phyloP scores from a whole-genome alignment of 768 basidiomycete species.

The Lactarius psammicola region DNA sequence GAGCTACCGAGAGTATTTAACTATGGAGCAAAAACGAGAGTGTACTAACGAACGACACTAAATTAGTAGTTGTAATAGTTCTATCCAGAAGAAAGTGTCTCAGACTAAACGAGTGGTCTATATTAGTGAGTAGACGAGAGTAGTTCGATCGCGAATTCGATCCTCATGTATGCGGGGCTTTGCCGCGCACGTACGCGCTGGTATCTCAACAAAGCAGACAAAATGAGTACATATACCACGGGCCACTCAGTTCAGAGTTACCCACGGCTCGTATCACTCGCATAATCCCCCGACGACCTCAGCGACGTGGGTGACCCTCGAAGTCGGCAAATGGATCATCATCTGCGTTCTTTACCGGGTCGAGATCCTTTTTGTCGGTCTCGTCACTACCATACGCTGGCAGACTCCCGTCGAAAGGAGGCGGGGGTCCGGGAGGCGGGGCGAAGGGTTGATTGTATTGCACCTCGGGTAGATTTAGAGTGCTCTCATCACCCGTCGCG shows the following conservation, averaged over 20 bases:
- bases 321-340: slow-evolving; percentile 62
- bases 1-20: too few species aligned
- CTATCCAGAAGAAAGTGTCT: too few species aligned
- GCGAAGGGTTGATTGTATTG: slow-evolving; percentile 36
- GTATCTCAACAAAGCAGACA: too few species aligned
- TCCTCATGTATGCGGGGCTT: too few species aligned
- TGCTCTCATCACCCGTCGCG: slow-evolving; percentile 24
- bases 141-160: too few species aligned
- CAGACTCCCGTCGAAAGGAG: slow-evolving; percentile 35
- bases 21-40: too few species aligned
- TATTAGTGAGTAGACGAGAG: too few species aligned
- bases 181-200: too few species aligned
- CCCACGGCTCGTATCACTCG: background rate
- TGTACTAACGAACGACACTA: too few species aligned
- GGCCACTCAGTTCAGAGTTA: background rate
- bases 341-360: slow-evolving; percentile 37
- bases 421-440: slow-evolving; percentile 53
- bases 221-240: slow-evolving; percentile 5
- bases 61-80: too few species aligned
- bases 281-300: background rate
- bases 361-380: slow-evolving; percentile 29
- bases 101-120: too few species aligned
- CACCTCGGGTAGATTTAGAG: slow-evolving; percentile 29
- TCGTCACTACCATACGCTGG: slow-evolving; percentile 47
- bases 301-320: slow-evolving; percentile 32